Conservation (phyloP, 345 rosid genomes). For the rapeseed (Brassica napus) region DNA sequence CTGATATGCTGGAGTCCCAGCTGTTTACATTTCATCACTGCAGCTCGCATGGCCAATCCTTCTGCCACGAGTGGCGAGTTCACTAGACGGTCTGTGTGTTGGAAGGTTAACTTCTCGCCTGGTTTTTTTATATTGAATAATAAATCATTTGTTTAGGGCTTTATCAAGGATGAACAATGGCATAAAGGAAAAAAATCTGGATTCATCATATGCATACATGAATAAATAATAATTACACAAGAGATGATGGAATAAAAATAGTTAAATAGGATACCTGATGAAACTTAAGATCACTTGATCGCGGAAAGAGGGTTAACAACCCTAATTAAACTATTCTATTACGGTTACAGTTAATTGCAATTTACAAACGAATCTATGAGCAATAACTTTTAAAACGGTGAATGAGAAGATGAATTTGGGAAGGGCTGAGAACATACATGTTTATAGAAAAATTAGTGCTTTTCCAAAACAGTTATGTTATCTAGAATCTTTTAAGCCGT, state of each 20-base stretch:
- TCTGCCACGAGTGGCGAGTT: too few species aligned
- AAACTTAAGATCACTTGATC: constrained; percentile 11
- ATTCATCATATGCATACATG: neutral
- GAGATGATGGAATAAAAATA: neutral
- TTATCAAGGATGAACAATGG: neutral
- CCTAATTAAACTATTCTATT: neutral
- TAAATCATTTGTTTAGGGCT: neutral
- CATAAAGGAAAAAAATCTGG: neutral
- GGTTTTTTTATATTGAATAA: too few species aligned
- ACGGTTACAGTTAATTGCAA: constrained; percentile 1
- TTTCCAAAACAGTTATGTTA: constrained; percentile 5
- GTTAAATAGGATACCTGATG: constrained; percentile 22
- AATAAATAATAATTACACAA: neutral
- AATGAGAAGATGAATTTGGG: neutral
- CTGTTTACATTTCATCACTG: too few species aligned
- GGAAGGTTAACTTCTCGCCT: too few species aligned
- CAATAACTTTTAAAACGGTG: constrained; percentile 1
- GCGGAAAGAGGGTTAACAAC: neutral
- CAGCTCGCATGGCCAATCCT: too few species aligned
- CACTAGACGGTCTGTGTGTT: too few species aligned
- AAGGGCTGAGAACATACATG: neutral
- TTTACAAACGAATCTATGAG: constrained; percentile 1
- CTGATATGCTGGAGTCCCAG: too few species aligned
- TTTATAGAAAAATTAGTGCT: neutral
- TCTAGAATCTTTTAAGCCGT: neutral